Evolutionary conservation across 2,329 filamentous ascomycete species (phyloP).

Genomic region (Aureobasidium sp.): DNA sequence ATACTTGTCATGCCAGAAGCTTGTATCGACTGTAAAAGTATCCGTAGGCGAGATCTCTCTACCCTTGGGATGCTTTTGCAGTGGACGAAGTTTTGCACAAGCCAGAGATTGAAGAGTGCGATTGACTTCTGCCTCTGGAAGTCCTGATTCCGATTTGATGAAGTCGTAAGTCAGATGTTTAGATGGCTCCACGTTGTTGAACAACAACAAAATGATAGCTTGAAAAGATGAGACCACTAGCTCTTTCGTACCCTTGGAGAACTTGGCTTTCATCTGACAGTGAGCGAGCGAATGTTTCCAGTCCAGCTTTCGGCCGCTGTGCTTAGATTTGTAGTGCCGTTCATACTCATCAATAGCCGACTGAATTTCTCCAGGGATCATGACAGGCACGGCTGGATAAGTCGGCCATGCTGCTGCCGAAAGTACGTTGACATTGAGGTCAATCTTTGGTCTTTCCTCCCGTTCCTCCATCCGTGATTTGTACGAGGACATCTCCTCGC

Average conservation of each 20-base stretch:
- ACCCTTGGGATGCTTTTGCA: constrained; percentile 78
- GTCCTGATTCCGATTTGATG: constrained; percentile 65
- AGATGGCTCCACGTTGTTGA: constrained; percentile 63
- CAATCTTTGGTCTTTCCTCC: constrained; percentile 49
- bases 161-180: constrained; percentile 67
- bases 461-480: constrained; percentile 59
- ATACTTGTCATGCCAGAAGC: constrained; percentile 74
- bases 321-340: constrained; percentile 77
- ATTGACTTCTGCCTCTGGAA: constrained; percentile 71
- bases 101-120: constrained; percentile 93
- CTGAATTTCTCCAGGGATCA: constrained; percentile 68
- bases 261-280: constrained; percentile 74
- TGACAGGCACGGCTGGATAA: constrained; percentile 70
- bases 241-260: constrained; percentile 76
- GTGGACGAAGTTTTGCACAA: constrained; percentile 78
- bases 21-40: constrained; percentile 73
- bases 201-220: constrained; percentile 80
- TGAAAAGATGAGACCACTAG: constrained; percentile 88
- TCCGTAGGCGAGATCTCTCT: constrained; percentile 68
- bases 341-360: constrained; percentile 77
- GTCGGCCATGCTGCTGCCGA: constrained; percentile 88
- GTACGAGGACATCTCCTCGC: constrained; percentile 89
- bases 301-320: constrained; percentile 74
- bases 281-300: constrained; percentile 96
- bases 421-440: constrained; percentile 83